Conservation (phyloP, 257 asterid species). For the Ilex asprella region DNA sequence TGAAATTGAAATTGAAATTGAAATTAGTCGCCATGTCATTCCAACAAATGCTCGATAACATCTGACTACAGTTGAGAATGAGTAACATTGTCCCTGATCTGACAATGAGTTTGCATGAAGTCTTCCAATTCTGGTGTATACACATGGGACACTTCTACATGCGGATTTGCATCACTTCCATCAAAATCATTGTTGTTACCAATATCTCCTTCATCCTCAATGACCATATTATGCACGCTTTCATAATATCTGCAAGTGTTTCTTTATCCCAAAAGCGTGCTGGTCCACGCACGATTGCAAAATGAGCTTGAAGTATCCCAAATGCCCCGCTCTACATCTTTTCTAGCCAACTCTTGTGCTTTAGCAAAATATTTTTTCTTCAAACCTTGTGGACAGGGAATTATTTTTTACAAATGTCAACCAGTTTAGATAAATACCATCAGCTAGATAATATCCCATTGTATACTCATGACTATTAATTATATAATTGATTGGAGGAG, state of each 20-base stretch:
- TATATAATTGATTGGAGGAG: slow-evolving; percentile 1
- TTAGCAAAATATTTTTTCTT: slow-evolving; percentile 1
- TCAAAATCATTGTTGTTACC: too few species aligned
- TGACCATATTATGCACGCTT: slow-evolving; percentile 5
- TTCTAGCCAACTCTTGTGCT: slow-evolving; percentile 2
- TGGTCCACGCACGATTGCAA: slow-evolving; percentile 1
- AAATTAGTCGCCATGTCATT: too few species aligned
- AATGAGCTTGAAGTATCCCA: neutral
- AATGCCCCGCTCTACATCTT: slow-evolving; percentile 9
- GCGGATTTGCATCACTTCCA: too few species aligned
- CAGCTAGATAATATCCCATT: slow-evolving; percentile 9
- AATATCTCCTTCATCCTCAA: slow-evolving; percentile 10
- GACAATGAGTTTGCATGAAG: too few species aligned
- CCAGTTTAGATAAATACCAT: slow-evolving; percentile 8
- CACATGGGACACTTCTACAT: too few species aligned
- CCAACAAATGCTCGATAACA: too few species aligned
- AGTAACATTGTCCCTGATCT: too few species aligned
- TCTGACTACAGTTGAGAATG: too few species aligned
- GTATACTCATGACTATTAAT: neutral
- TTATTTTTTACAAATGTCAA: slow-evolving; percentile 4
- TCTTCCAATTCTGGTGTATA: too few species aligned
- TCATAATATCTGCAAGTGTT: neutral
- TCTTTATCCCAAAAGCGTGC: neutral
- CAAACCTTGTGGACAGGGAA: neutral
- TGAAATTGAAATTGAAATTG: too few species aligned